phyloP scores from a whole-genome alignment of 495 filamentous ascomycete species.

The Niebla homalea region DNA sequence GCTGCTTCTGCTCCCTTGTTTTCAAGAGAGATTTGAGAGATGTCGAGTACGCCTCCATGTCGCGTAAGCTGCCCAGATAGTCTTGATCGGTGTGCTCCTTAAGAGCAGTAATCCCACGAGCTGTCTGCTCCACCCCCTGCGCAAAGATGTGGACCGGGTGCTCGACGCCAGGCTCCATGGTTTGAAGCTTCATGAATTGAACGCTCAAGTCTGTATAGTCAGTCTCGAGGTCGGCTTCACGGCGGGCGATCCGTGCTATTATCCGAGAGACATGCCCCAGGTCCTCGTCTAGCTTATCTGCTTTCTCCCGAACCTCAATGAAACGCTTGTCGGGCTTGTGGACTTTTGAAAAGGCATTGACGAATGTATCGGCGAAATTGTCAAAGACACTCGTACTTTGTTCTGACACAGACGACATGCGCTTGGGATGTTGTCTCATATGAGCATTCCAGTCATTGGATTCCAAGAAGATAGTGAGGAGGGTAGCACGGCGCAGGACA shows the following conservation, averaged over 20 bases:
- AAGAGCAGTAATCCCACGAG: constrained; percentile 55
- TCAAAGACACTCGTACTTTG: constrained; percentile 66
- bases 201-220: constrained; percentile 82
- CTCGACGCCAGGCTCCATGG: constrained; percentile 80
- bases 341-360: constrained; percentile 93
- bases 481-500: constrained; percentile 64
- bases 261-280: constrained; percentile 87
- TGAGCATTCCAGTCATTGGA: constrained; percentile 90
- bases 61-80: constrained; percentile 77
- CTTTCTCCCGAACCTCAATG: constrained; percentile 83
- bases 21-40: constrained; percentile 79
- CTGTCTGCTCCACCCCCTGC: constrained; percentile 69
- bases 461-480: constrained; percentile 84
- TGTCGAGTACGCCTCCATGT: constrained; percentile 85
- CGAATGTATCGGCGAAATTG: constrained; percentile 86
- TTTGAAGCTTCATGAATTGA: constrained; percentile 85
- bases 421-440: constrained; percentile 62
- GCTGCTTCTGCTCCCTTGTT: constrained; percentile 90
- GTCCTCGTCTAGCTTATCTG: constrained; percentile 91
- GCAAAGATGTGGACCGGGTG: constrained; percentile 70
- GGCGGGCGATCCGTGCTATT: constrained; percentile 72
- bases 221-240: constrained; percentile 76
- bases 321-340: constrained; percentile 93
- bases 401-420: constrained; percentile 42
- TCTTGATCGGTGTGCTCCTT: constrained; percentile 92